A percentile compares a stretch with the other conserved stretches of the same genome.
phyloP scores from a whole-genome alignment of 768 basidiomycete species.

The Galerina marginata region DNA sequence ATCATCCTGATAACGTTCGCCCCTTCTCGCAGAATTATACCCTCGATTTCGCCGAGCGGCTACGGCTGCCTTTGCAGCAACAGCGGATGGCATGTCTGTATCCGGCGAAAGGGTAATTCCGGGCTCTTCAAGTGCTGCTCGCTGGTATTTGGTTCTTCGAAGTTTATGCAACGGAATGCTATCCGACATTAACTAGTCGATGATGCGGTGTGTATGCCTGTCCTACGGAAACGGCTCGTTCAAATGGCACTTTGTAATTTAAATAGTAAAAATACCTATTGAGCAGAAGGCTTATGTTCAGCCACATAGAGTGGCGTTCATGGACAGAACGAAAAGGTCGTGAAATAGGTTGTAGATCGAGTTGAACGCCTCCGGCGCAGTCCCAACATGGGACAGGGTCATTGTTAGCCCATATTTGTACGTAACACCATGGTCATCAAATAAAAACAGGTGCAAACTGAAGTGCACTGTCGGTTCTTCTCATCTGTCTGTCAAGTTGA shows the following conservation, averaged over 20 bases:
- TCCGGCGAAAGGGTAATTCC: constrained; percentile 25
- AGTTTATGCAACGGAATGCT: constrained; percentile 67
- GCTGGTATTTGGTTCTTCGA: constrained; percentile 49
- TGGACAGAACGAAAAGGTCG: neutral
- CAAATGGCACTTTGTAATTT: neutral
- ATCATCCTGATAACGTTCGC: constrained; percentile 65
- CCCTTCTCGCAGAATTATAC: constrained; percentile 45
- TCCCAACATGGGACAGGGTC: neutral
- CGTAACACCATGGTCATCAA: neutral
- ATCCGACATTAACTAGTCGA: constrained; percentile 59
- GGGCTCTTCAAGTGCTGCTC: constrained; percentile 20
- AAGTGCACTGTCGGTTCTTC: no score
- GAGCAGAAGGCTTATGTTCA: neutral
- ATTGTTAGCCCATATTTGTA: neutral
- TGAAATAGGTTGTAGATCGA: neutral
- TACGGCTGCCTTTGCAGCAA: constrained; percentile 31
- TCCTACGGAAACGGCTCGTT: neutral
- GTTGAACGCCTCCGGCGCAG: neutral
- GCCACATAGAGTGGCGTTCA: constrained; percentile 6
- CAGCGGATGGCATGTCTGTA: constrained; percentile 29
- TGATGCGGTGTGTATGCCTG: neutral
- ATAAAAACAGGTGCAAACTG: neutral
- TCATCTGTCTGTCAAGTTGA: no score
- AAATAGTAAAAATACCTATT: neutral
- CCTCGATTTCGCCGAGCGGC: constrained; percentile 32